Evolutionary conservation across 2,329 filamentous ascomycete species (phyloP).

Genomic region (Pyrenophora seminiperda): DNA sequence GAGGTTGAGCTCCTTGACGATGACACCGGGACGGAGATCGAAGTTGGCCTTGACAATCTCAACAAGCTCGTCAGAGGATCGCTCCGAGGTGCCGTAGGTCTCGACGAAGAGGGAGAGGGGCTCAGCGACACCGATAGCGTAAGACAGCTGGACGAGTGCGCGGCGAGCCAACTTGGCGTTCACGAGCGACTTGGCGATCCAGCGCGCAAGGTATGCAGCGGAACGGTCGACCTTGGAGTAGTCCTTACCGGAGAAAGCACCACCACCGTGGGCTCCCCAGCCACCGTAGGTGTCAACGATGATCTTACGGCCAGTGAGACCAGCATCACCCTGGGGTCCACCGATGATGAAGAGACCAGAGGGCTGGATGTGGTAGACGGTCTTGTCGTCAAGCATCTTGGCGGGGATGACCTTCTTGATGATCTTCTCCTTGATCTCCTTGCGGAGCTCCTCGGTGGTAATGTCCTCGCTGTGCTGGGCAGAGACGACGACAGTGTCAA

Average conservation of each 20-base stretch:
- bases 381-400: slow-evolving; percentile 89
- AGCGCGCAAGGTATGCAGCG: slow-evolving; percentile 94
- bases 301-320: slow-evolving; percentile 99
- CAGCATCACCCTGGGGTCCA: slow-evolving; percentile 97
- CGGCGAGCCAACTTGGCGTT: slow-evolving; percentile 86
- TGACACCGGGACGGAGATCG: slow-evolving; percentile 96
- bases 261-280: slow-evolving; percentile 99
- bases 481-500: slow-evolving; percentile 96
- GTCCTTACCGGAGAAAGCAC: slow-evolving; percentile 99
- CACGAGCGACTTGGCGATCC: slow-evolving; percentile 99
- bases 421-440: slow-evolving; percentile 97
- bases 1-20: slow-evolving; percentile 95
- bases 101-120: slow-evolving; percentile 98
- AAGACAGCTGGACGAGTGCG: slow-evolving; percentile 95
- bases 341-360: slow-evolving; percentile 99
- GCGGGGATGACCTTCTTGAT: slow-evolving; percentile 92
- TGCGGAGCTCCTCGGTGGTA: slow-evolving; percentile 87
- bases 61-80: slow-evolving; percentile 90
- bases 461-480: slow-evolving; percentile 92
- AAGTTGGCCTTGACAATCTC: slow-evolving; percentile 96
- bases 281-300: slow-evolving; percentile 99
- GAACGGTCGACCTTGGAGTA: slow-evolving; percentile 99
- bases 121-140: slow-evolving; percentile 98
- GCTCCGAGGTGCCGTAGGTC: slow-evolving; percentile 91
- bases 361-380: slow-evolving; percentile 98